Evolutionary conservation across 495 filamentous ascomycete species (phyloP).

Genomic region (Thermochaetoides thermophila): DNA sequence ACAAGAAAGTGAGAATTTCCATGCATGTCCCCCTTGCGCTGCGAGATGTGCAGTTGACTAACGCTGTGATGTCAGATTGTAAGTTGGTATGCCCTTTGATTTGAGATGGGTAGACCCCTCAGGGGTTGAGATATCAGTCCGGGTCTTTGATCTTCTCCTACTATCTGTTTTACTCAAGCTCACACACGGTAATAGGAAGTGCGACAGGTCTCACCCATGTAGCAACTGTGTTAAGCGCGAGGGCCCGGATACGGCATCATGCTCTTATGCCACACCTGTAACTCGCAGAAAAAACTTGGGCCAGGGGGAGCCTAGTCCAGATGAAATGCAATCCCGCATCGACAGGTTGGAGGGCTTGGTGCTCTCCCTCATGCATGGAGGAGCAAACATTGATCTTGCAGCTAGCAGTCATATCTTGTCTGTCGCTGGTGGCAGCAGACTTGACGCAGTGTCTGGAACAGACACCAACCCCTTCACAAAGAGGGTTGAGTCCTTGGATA

Average conservation of each 20-base stretch:
- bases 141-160: too few relatives aligned
- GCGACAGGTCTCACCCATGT: slow-evolving; percentile 82
- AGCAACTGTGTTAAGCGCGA: slow-evolving; percentile 85
- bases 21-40: slow-evolving; percentile 4
- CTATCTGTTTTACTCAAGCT: too few relatives aligned
- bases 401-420: slow-evolving; percentile 32
- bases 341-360: slow-evolving; percentile 92
- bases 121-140: too few relatives aligned
- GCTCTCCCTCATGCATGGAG: slow-evolving; percentile 89
- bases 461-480: slow-evolving; percentile 49
- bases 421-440: slow-evolving; percentile 45
- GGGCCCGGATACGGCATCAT: slow-evolving; percentile 59
- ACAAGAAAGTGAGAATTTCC: slow-evolving; percentile 77
- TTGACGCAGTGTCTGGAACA: slow-evolving; percentile 47
- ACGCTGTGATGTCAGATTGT: slow-evolving; percentile 22
- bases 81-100: neutral
- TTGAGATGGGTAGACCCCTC: neutral
- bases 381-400: slow-evolving; percentile 34
- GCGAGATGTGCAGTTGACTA: slow-evolving; percentile 6
- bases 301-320: slow-evolving; percentile 50
- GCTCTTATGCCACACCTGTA: slow-evolving; percentile 73
- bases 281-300: slow-evolving; percentile 62
- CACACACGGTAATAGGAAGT: slow-evolving; percentile 47
- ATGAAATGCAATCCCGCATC: slow-evolving; percentile 99
- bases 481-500: slow-evolving; percentile 33